A percentile compares a stretch with the other conserved stretches of the same genome.
Evolutionary conservation across 306 rosid species (phyloP).

Genomic region (Sechiopsis laciniata): DNA sequence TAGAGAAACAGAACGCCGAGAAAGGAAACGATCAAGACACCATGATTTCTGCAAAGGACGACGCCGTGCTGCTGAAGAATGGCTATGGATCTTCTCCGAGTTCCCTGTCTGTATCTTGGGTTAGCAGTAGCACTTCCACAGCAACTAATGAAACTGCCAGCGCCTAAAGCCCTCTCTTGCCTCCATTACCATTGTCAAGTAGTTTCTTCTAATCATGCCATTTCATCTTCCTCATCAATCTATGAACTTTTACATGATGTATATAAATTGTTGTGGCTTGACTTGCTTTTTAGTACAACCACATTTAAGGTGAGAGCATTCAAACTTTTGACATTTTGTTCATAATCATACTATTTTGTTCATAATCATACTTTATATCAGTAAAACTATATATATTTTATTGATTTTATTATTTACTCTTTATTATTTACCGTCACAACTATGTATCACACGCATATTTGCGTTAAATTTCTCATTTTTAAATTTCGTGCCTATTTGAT

Average conservation of each 20-base stretch:
- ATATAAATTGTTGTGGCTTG: not conserved
- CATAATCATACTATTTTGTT: too few relatives aligned
- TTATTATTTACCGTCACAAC: too few relatives aligned
- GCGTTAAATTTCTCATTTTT: too few relatives aligned
- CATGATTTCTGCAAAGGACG: conserved; percentile 39
- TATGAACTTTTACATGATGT: not conserved
- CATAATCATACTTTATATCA: too few relatives aligned
- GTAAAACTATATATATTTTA: too few relatives aligned
- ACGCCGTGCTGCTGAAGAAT: conserved; percentile 35
- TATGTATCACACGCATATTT: too few relatives aligned
- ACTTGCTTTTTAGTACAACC: too few relatives aligned
- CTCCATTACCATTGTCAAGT: not conserved
- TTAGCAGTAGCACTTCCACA: conserved; percentile 11
- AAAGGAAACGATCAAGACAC: conserved; percentile 42
- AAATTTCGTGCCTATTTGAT: too few relatives aligned
- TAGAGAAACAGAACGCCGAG: conserved; percentile 35
- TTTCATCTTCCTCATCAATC: not conserved
- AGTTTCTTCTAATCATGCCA: not conserved
- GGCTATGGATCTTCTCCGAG: conserved; percentile 48
- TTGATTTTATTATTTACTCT: too few relatives aligned
- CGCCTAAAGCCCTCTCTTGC: not conserved
- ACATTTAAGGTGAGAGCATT: too few relatives aligned
- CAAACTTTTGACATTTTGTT: too few relatives aligned
- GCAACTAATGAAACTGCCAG: conserved; percentile 16
- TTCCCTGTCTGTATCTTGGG: conserved; percentile 17